Base-by-base conservation (phyloP, 139 green algal genomes). In the Limnomonas spitsbergensis region DNA sequence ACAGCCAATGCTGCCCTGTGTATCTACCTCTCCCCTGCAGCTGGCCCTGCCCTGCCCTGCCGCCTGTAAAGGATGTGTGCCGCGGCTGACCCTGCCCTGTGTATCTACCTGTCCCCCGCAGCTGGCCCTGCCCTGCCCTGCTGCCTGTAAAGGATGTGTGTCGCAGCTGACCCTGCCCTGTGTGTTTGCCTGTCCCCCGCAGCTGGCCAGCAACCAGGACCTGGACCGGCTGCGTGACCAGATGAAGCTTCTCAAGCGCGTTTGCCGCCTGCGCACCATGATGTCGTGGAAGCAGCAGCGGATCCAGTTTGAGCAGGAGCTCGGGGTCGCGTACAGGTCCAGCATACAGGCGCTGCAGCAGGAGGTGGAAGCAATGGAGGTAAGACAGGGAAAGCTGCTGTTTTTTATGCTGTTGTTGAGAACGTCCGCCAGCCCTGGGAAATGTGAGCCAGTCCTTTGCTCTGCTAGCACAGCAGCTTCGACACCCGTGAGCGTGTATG, bases 231-330 rank as follows among this genome's bases (percentile, higher is more conserved):
- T 94, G n/a, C 84, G 84, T 35, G 72, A 77, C 2, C 37, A 84
- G 32, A 85, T 92, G 29, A 86, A 79, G 39, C 56, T 81, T 68
- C 83, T 93, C n/a, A 94, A 94, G 77, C 80, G 82, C 52, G 71
- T 89, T 7, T 92, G 88, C 83, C 86, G 92, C 56, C 73, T 86
- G 38, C 78, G 76, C 34, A 92, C 85, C 3, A 70, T 78, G 14
- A 77, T 83, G 38, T 76, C 68, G 32, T 92, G 88, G 85, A 94
- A 94, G 82, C 78, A 89, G 80, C 79, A 75, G 73, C 85, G 66
- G 40, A 84, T 84, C 14, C 3, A 38, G 26, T 73, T 69, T 38
- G 79, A 80, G 73, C 73, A 80, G 61, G 61, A 72, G 61, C 61
- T 72, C 29, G 61, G 61, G 7, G 6, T 72, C 26, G 61, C 61